Base-by-base conservation (phyloP, 2,329 filamentous ascomycete genomes). In the Fusarium anguioides region DNA sequence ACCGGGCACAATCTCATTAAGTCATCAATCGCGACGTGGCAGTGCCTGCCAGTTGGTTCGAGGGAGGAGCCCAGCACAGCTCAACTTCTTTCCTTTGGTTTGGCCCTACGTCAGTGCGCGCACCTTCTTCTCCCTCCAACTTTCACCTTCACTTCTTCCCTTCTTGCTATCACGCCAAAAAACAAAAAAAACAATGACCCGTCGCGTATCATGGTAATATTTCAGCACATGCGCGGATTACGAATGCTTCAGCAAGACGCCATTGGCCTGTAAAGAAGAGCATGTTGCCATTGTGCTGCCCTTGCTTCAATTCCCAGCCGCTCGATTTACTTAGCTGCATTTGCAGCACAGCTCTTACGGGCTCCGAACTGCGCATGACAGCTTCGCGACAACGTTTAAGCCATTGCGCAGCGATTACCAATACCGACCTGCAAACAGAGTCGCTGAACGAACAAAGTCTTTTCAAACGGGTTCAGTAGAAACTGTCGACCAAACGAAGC, bases 231-330 rank as follows among this genome's bases (percentile, higher is more conserved):
- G 39, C 48, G 60, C 46, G 56, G 47, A 62, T 59, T 63, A 29
- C 39, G 31, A 65, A 46, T 54, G 39, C 24, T 15, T 49, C 46
- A 41, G 36, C 65, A 60, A 60, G 41, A 58, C 60, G 65, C 69
- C 69, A 63, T 68, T 71, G 67, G 65, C 67, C 52, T 59, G 53
- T 41, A 56, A 66, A 60, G 57, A 66, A 60, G 69, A 69, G 60
- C 60, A 72, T 68, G 69, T 55, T 70, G 61, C 60, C 54, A 41
- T 62, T 42, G 60, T 40, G 53, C 56, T 58, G 57, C 69, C 64
- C 56, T 62, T 60, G 60, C 59, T 51, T 58, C 33, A 14, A 23
- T 33, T 37, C 61, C 62, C 61, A 70, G 48, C 57, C 48, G 63
- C 66, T 57, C 54, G 42, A 50, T 69, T 56, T 47, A 49, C 53